Base-by-base conservation (phyloP, 805 yeast genomes). In the Starmera caribaea region DNA sequence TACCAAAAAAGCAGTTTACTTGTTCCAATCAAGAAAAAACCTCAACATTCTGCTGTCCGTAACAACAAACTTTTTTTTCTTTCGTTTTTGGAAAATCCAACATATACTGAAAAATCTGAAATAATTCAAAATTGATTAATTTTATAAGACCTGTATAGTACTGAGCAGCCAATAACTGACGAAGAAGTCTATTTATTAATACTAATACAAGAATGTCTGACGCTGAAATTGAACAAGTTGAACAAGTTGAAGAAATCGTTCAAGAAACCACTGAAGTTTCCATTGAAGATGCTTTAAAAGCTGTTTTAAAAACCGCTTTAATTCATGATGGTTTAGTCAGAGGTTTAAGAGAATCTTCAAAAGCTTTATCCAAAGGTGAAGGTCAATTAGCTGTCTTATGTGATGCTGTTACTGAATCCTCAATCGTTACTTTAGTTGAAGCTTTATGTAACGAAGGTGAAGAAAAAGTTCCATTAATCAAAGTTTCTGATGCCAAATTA, bases 311-410 rank as follows among this genome's bases (percentile, higher is more conserved):
- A 82, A 88, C 92, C 70, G 81, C 99, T 59, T 81, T 92, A 69
- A 85, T 90, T 65, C 95, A 88, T 79, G 97, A 90, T 70, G 98
- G 99, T 75, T 86, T 92, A 73, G 97, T 97, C 70, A 90, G 99
- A 79, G 99, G 99, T 81, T 82, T 92, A 71, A 92, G 97, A 81
- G 98, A 92, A 79, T 94, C 97, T 57, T 86, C 97, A 66, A 92
- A 92, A 85, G 97, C 97, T 71, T 80, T 92, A 59, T 79, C 96
- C 65, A 79, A 87, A 72, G 87, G 96, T 71, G 94, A 89, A 74
- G 99, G 97, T 59, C 95, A 90, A 75, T 78, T 92, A 69, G 83
- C 89, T 76, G 96, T 92, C 66, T 78, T 92, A 61, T 88, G 95
- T 73, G 97, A 90, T 76, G 80, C 97, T 57, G 97, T 92, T 68